Base-by-base conservation (phyloP, 176 grass and related monocot genomes). In the Musa troglodytarum region DNA sequence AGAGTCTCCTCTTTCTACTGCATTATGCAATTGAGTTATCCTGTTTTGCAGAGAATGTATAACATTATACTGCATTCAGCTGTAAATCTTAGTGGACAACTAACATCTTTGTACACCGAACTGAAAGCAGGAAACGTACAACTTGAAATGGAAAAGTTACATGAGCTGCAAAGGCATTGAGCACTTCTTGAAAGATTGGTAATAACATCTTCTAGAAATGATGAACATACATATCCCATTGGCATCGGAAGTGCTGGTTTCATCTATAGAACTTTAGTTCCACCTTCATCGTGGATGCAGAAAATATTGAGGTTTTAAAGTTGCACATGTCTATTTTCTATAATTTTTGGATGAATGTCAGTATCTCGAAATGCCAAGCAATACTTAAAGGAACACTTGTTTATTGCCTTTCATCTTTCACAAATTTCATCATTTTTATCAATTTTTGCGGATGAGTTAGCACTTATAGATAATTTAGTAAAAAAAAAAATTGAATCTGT, bases 291-390 rank as follows among this genome's bases (percentile, higher is more conserved):
- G 56, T 97, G 93, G 93, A 90, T 93, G 75, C 79, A 82, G 24
- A 97, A 90, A 81, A 97, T 97, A 90, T 65, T 79, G 2, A 71
- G 86, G 77, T 83, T 93, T 72, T 79, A 82, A 53, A 88, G 57
- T 50, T 91, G 75, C 79, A 80, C 82, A 77, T 75, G 82, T 11
- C 84, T 84, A 63, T 88, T 97, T 24, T 56, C 90, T 82, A 83
- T 88, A 71, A 90, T 93, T 85, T 80, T 97, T 75, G 87, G 87
- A 83, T 97, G 93, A 90, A 88, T 92, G 87, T 90, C 90, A 64
- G 81, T 97, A 34, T 88, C 90, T 50, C 79, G 83, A 75, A 87
- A 97, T 89, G 85, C 90, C 69, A 97, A 83, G 84, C 87, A 89
- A 81, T 93, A 72, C 82, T 85, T 90, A 80, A 93, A 83, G 11